Conservation (phyloP, 495 filamentous ascomycete genomes). For the Lophiotrema nucula region DNA sequence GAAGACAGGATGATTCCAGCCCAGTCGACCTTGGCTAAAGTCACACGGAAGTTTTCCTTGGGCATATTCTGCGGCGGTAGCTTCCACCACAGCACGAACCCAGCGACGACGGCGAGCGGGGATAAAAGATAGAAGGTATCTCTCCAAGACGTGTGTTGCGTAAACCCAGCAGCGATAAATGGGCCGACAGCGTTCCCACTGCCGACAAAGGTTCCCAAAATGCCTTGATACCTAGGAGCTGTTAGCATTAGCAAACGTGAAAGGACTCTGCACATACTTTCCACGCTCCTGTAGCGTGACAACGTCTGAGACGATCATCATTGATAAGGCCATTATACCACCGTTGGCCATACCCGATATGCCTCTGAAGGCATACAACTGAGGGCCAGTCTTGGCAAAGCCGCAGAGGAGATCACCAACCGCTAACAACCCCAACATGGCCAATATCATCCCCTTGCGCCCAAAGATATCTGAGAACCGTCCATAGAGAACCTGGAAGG, state of each 20-base stretch:
- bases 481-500: slow-evolving; percentile 63
- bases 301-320: slow-evolving; percentile 44
- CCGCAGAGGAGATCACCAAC: slow-evolving; percentile 56
- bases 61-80: slow-evolving; percentile 10
- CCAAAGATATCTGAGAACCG: slow-evolving; percentile 60
- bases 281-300: slow-evolving; percentile 42
- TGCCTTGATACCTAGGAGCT: slow-evolving; percentile 43
- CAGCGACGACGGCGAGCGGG: slow-evolving; percentile 13
- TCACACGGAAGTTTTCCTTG: slow-evolving; percentile 2
- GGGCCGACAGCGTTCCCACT: slow-evolving; percentile 47
- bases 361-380: slow-evolving; percentile 58
- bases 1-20: slow-evolving; percentile 13
- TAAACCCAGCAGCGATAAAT: slow-evolving; percentile 43
- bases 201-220: slow-evolving; percentile 44
- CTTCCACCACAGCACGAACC: not conserved
- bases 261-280: slow-evolving; percentile 26
- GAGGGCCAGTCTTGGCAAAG: slow-evolving; percentile 49
- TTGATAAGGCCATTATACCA: slow-evolving; percentile 41
- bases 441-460: slow-evolving; percentile 53
- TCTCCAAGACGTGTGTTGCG: slow-evolving; percentile 38
- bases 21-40: slow-evolving; percentile 8
- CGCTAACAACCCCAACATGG: slow-evolving; percentile 43
- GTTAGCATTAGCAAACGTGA: not conserved
- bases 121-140: slow-evolving; percentile 38
- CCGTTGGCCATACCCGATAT: slow-evolving; percentile 52